These are phyloP conservation scores for Hydnomerulius pinastri DNA, from an alignment of 768 basidiomycete genomes.

Conservation along the genomic window DNA sequence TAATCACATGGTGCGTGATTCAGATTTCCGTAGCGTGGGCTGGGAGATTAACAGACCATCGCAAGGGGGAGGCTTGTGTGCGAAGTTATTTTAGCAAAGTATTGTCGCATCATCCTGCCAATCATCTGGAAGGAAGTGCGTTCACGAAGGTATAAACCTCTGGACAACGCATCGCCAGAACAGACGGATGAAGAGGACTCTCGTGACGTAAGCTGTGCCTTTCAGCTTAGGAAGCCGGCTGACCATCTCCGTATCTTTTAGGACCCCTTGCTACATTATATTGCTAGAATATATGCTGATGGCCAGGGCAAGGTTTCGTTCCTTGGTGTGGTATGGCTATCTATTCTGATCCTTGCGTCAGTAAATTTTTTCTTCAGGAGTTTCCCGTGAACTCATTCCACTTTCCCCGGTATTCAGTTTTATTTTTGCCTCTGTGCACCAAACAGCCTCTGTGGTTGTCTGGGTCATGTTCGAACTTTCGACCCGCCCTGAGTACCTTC, in stretches of 20 bases:
- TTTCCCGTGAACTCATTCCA: not conserved
- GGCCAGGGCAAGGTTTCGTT: conserved; percentile 6
- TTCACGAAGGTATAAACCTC: conserved; percentile 1
- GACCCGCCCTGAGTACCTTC: conserved; percentile 29
- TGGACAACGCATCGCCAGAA: not conserved
- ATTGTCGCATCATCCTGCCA: conserved; percentile 3
- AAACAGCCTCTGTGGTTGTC: conserved; percentile 36
- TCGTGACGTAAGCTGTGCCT: not conserved
- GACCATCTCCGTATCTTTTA: not conserved
- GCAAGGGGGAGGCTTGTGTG: conserved; percentile 11
- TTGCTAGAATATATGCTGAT: conserved; percentile 3
- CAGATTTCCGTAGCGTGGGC: not conserved
- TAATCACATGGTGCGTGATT: conserved; percentile 24
- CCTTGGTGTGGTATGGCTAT: conserved; percentile 23
- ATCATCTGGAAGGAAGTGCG: conserved; percentile 9
- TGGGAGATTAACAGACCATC: not conserved
- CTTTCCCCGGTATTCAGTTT: conserved; percentile 24
- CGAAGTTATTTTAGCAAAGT: conserved; percentile 1
- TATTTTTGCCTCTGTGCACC: conserved; percentile 39
- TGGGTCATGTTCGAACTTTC: conserved; percentile 37
- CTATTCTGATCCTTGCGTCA: conserved; percentile 28
- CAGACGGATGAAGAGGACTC: not conserved
- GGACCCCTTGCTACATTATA: conserved; percentile 6
- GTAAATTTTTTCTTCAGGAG: not conserved
- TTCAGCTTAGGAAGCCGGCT: not conserved